phyloP scores from a whole-genome alignment of 78 protist genomes.

The Dictyostelium capitatum region DNA sequence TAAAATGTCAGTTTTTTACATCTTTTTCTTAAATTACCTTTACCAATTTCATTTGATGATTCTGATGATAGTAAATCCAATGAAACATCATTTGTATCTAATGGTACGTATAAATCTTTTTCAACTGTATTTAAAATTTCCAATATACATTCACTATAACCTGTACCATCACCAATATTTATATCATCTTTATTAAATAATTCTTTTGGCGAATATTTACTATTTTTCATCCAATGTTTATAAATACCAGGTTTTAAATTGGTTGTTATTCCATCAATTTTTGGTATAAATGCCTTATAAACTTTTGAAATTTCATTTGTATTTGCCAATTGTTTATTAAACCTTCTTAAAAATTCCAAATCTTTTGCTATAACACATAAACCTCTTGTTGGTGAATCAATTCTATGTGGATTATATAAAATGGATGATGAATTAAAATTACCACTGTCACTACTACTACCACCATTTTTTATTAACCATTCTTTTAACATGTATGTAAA shows the following conservation, averaged over 20 bases:
- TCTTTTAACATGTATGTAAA: background rate
- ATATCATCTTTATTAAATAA: background rate
- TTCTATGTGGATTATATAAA: conserved; percentile 52
- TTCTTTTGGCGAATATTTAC: background rate
- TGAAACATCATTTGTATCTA: conserved; percentile 2
- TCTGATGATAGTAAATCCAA: background rate
- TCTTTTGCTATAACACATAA: conserved; percentile 37
- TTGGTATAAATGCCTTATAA: conserved; percentile 22
- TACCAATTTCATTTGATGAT: background rate
- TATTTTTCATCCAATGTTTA: conserved; percentile 42
- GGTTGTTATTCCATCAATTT: background rate
- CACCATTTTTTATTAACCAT: background rate
- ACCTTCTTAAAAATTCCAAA: background rate
- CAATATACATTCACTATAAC: conserved; percentile 54
- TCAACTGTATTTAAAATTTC: background rate
- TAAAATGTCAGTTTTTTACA: background rate
- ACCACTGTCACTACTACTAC: too few species aligned
- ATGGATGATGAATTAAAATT: background rate
- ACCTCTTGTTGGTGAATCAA: conserved; percentile 66
- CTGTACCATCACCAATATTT: background rate
- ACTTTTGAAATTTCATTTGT: background rate
- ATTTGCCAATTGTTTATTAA: conserved; percentile 9
- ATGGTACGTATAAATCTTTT: background rate
- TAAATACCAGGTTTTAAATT: conserved; percentile 11
- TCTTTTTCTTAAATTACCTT: conserved; percentile 23